Conservation (phyloP, 768 basidiomycete genomes). For the Trametes meyenii region DNA sequence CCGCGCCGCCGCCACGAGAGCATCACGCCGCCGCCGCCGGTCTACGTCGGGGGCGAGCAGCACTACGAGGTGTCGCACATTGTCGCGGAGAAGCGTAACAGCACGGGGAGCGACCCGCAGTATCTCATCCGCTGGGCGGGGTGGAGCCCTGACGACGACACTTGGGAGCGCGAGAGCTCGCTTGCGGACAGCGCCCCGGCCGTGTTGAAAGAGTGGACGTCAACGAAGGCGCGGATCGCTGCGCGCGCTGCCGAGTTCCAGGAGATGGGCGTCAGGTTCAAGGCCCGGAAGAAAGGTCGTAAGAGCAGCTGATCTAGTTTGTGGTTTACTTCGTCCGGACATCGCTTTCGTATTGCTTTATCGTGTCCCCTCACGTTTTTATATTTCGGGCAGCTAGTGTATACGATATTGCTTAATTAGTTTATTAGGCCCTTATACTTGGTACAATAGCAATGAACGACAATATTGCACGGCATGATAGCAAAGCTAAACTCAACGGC, state of each 20-base stretch:
- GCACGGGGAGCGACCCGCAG: background rate
- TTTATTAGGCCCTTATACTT: too few species aligned
- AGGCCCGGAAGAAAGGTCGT: background rate
- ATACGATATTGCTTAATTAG: too few species aligned
- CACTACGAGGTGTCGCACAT: constrained; percentile 36
- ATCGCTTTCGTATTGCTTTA: too few species aligned
- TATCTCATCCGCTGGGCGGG: constrained; percentile 36
- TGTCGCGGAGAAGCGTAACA: constrained; percentile 30
- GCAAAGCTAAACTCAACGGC: background rate
- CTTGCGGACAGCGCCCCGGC: constrained; percentile 29
- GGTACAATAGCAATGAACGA: too few species aligned
- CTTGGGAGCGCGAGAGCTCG: constrained; percentile 26
- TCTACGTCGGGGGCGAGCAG: constrained; percentile 20
- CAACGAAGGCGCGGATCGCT: constrained; percentile 23
- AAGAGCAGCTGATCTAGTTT: background rate
- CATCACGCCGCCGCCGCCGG: constrained; percentile 12
- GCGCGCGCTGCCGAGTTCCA: constrained; percentile 15
- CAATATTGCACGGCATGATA: too few species aligned
- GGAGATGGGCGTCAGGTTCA: constrained; percentile 14
- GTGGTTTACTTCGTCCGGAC: too few species aligned
- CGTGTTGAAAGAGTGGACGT: constrained; percentile 29
- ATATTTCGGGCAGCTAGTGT: too few species aligned
- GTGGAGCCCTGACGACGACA: constrained; percentile 35
- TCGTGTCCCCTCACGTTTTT: too few species aligned
- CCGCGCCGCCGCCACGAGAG: constrained; percentile 8